These are phyloP conservation scores for Lachnellula cervina DNA, from an alignment of 2,329 filamentous ascomycete genomes.

Conservation along the genomic window DNA sequence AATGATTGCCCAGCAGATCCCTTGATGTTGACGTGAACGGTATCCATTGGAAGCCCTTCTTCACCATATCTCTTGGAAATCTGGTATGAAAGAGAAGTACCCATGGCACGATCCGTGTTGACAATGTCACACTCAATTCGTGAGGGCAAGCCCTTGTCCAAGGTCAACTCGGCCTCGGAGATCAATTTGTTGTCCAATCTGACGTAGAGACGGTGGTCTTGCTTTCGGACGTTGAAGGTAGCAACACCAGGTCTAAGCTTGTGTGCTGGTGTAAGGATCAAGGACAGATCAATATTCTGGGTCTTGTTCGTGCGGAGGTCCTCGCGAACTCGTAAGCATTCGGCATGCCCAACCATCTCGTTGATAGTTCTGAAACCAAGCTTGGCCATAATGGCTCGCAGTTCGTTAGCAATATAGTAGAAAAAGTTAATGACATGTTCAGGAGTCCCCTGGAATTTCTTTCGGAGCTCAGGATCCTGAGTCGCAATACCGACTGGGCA, in stretches of 20 bases:
- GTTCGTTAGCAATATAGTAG: slow-evolving; percentile 94
- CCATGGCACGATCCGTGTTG: slow-evolving; percentile 92
- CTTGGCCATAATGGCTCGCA: slow-evolving; percentile 94
- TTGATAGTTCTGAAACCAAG: slow-evolving; percentile 93
- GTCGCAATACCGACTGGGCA: slow-evolving; percentile 93
- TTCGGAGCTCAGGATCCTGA: slow-evolving; percentile 86
- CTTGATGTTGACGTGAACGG: slow-evolving; percentile 93
- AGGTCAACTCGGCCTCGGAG: slow-evolving; percentile 86
- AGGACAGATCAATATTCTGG: slow-evolving; percentile 84
- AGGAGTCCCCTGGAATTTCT: slow-evolving; percentile 89
- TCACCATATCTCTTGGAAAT: slow-evolving; percentile 91
- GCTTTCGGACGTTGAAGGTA: slow-evolving; percentile 96
- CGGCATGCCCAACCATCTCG: slow-evolving; percentile 93
- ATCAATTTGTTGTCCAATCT: slow-evolving; percentile 97
- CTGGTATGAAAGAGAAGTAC: slow-evolving; percentile 91
- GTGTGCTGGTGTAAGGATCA: slow-evolving; percentile 93
- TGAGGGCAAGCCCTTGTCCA: slow-evolving; percentile 90
- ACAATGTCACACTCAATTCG: slow-evolving; percentile 94
- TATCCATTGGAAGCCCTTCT: slow-evolving; percentile 82
- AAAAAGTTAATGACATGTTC: slow-evolving; percentile 95
- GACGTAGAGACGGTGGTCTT: slow-evolving; percentile 89
- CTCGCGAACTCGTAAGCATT: slow-evolving; percentile 79
- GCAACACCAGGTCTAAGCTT: slow-evolving; percentile 90
- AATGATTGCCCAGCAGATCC: slow-evolving; percentile 96
- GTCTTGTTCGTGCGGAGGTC: slow-evolving; percentile 87